Base-by-base conservation (phyloP, 257 asterid species). In the Nicotiana obtusifolia region DNA sequence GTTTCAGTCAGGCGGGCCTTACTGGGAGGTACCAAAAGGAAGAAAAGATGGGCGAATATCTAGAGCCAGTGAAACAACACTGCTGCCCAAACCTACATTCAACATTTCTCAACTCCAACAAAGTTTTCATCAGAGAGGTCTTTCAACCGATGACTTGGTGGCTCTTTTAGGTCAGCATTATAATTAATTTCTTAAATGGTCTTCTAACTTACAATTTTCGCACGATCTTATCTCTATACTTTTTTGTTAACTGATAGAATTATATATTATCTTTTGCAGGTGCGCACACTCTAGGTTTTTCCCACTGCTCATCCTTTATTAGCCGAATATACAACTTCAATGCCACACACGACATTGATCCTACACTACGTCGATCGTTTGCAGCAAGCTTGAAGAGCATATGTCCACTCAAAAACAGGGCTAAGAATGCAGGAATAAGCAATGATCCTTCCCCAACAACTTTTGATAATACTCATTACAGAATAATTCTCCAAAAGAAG, bases 201-300 rank as follows among this genome's bases (percentile, higher is more conserved):
- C 84, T 31, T 9, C 14, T 20, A 60, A 71, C 5, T 26, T 11
- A 10, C 57, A 47, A 35, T 30, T 30, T 30, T 30, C 33, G 33
- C 33, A 3, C 33, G 33, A 30, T 30, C 33, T 30, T 30, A 5
- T 30, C 33, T 30, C 33, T 30, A 3, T 30, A 30, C 33, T 30
- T 3, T 28, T 1, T 30, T 30, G 33, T 30, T 30, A 30, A 30
- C 49, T 75, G 37, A 78, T 75, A 56, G 11, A 20, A 19, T 49
- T 7, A 31, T 22, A 1, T 44, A 37, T 16, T 15, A 2, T 62
- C 26, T 30, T 68, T 54, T 80, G 85, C 91, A 90, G 99, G 99
- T 61, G 98, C 87, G 2, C 99, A 95, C 86, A 95, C 97, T 0
- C 53, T 95, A 19, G 99, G 99, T 13, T 92, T 95, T 80, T 86